Evolutionary conservation across 2,329 filamentous ascomycete genomes (phyloP).

Genomic region (Acephala macrosclerotiorum): DNA sequence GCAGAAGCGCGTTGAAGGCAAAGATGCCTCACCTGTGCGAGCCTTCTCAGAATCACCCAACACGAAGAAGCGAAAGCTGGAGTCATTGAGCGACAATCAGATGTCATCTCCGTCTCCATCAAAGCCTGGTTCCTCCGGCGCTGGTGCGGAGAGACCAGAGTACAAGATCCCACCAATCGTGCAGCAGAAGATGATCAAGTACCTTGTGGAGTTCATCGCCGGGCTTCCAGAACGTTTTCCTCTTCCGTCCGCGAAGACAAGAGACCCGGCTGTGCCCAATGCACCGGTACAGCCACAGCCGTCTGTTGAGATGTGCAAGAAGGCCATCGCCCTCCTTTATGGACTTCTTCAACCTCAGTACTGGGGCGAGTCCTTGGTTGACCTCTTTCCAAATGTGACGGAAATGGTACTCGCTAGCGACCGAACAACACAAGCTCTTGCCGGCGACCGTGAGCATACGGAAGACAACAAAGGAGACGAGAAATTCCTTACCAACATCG

Average conservation of each 20-base stretch:
- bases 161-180: conserved; percentile 73
- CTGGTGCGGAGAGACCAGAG: conserved; percentile 61
- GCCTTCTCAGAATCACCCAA: conserved; percentile 73
- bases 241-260: conserved; percentile 73
- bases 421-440: conserved; percentile 68
- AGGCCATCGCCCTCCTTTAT: conserved; percentile 80
- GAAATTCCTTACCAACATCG: conserved; percentile 84
- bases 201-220: conserved; percentile 94
- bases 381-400: conserved; percentile 89
- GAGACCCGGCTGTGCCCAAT: conserved; percentile 56
- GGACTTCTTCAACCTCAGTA: conserved; percentile 86
- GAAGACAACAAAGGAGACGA: conserved; percentile 80
- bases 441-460: conserved; percentile 56
- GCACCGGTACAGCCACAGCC: conserved; percentile 58
- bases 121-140: conserved; percentile 48
- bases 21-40: conserved; percentile 48
- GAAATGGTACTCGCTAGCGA: conserved; percentile 86
- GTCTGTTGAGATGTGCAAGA: conserved; percentile 82
- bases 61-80: conserved; percentile 78
- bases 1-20: conserved; percentile 76
- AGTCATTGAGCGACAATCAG: conserved; percentile 57
- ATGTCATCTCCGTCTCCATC: conserved; percentile 62
- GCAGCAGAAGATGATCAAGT: conserved; percentile 87
- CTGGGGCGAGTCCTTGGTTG: conserved; percentile 92
- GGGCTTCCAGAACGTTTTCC: conserved; percentile 86